phyloP scores from a whole-genome alignment of 2,329 filamentous ascomycete genomes.

The Talaromyces funiculosus region DNA sequence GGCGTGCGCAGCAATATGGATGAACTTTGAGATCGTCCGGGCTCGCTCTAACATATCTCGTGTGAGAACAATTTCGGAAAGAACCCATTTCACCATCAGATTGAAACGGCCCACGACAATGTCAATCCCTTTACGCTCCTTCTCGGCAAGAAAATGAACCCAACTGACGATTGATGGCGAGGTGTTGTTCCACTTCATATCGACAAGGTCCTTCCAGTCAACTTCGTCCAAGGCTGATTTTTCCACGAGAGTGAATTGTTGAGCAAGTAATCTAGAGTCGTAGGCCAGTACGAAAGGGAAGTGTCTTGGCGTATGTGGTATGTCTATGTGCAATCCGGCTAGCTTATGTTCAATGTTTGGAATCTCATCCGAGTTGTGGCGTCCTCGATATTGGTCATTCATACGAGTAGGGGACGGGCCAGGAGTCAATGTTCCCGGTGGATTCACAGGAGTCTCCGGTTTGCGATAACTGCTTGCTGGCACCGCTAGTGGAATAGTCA shows the following conservation, averaged over 20 bases:
- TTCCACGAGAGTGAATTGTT: slow-evolving; percentile 61
- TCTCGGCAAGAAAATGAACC: slow-evolving; percentile 55
- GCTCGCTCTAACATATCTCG: slow-evolving; percentile 53
- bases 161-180: slow-evolving; percentile 51
- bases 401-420: slow-evolving; percentile 36
- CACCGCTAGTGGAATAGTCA: slow-evolving; percentile 36
- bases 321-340: slow-evolving; percentile 13
- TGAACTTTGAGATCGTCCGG: slow-evolving; percentile 57
- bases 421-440: slow-evolving; percentile 36
- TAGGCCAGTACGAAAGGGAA: slow-evolving; percentile 60
- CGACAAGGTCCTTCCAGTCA: slow-evolving; percentile 61
- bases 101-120: slow-evolving; percentile 63
- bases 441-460: slow-evolving; percentile 27
- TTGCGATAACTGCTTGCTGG: slow-evolving; percentile 30
- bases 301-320: slow-evolving; percentile 36
- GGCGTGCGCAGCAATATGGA: slow-evolving; percentile 57
- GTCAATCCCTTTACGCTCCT: slow-evolving; percentile 55
- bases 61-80: slow-evolving; percentile 59
- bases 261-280: slow-evolving; percentile 55
- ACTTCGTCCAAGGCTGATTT: slow-evolving; percentile 61
- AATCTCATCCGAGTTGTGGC: slow-evolving; percentile 29
- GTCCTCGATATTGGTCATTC: slow-evolving; percentile 20
- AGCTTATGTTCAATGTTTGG: background rate
- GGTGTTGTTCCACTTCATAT: slow-evolving; percentile 57
- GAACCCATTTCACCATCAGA: slow-evolving; percentile 60